Evolutionary conservation across 2,329 filamentous ascomycete genomes (phyloP).

Genomic region (Daldinia sp.): DNA sequence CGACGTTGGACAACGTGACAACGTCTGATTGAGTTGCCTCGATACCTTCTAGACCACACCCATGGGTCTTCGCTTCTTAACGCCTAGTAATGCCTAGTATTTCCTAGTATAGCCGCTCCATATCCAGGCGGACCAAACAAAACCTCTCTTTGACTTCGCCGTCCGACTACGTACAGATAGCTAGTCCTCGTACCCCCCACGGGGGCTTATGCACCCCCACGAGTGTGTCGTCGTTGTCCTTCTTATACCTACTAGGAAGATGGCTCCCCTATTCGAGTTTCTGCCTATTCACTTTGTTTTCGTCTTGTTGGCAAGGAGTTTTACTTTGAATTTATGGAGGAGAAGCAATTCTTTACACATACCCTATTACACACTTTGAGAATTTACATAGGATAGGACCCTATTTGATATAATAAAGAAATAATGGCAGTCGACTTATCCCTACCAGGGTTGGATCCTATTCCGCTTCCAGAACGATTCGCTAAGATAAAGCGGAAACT

Average conservation of each 20-base stretch:
- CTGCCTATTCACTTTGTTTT: not conserved
- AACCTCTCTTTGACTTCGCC: constrained; percentile 11
- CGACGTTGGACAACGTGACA: constrained; percentile 31
- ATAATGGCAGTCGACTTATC: constrained; percentile 40
- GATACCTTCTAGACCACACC: constrained; percentile 28
- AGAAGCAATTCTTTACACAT: not conserved
- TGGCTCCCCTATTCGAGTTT: constrained; percentile 7
- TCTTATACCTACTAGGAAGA: constrained; percentile 18
- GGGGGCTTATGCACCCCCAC: constrained; percentile 17
- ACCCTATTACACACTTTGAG: not conserved
- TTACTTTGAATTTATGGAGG: not conserved
- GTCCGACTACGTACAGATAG: constrained; percentile 22
- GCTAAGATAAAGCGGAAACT: constrained; percentile 53
- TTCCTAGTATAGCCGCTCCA: constrained; percentile 18
- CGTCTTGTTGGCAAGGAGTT: not conserved
- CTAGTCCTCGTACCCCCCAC: constrained; percentile 22
- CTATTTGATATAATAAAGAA: constrained; percentile 35
- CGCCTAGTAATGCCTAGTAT: not conserved
- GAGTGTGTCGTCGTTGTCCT: constrained; percentile 8
- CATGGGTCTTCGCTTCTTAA: constrained; percentile 3
- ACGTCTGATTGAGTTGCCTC: constrained; percentile 28
- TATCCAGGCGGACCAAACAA: constrained; percentile 25
- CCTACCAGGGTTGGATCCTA: constrained; percentile 48
- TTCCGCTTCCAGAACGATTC: constrained; percentile 54
- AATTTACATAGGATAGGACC: not conserved